These are phyloP conservation scores for Musa acuminata DNA, from an alignment of 176 grass and related monocot genomes.

Conservation along the genomic window DNA sequence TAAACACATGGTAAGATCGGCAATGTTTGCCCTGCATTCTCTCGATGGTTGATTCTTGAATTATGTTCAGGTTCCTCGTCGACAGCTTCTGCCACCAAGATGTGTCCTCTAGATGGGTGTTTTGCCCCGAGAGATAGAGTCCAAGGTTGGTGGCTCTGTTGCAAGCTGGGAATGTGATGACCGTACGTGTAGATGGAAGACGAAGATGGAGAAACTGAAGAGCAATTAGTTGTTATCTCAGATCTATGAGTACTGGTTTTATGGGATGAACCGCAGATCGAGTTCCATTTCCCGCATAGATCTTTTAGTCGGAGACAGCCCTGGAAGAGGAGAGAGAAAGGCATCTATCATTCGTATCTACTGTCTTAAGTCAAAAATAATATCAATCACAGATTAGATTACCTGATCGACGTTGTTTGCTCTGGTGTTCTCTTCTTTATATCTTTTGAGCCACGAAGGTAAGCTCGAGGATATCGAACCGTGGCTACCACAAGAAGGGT, in stretches of 20 bases:
- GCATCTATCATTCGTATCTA: not conserved
- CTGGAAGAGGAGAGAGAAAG: not conserved
- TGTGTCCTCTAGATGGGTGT: not conserved
- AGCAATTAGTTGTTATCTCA: slow-evolving; percentile 65
- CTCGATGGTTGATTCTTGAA: too few species aligned
- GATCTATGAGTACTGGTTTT: slow-evolving; percentile 28
- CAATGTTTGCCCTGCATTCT: too few species aligned
- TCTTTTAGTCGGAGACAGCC: slow-evolving; percentile 26
- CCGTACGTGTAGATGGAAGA: slow-evolving; percentile 23
- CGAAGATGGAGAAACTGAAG: slow-evolving; percentile 23
- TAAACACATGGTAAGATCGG: not conserved
- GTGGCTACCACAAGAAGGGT: slow-evolving; percentile 11
- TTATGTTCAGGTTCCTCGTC: not conserved
- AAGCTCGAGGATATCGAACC: slow-evolving; percentile 15
- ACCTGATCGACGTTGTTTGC: not conserved
- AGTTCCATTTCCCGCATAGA: not conserved
- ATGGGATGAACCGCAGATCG: slow-evolving; percentile 25
- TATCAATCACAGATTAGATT: too few species aligned
- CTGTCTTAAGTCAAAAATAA: not conserved
- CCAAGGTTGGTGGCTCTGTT: slow-evolving; percentile 7
- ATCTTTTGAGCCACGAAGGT: slow-evolving; percentile 38
- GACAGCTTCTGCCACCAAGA: slow-evolving; percentile 4
- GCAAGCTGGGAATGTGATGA: not conserved
- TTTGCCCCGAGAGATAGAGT: too few species aligned
- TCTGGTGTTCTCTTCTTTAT: slow-evolving; percentile 30